Percentiles rank a stretch among this genome's conserved stretches.
Conservation (phyloP, 345 rosid genomes). For the Corchorus olitorius region DNA sequence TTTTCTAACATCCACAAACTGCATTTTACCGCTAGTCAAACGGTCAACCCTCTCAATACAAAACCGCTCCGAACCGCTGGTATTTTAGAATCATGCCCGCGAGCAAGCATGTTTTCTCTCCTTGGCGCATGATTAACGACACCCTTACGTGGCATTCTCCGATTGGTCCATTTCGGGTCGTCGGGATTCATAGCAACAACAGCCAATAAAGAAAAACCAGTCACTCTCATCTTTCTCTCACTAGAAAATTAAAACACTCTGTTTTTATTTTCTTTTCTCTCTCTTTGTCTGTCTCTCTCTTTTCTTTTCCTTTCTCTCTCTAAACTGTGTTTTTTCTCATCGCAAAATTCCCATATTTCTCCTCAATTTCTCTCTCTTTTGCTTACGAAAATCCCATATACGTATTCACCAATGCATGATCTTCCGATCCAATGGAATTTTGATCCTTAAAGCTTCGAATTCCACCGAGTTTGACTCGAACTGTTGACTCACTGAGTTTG, state of each 20-base stretch:
- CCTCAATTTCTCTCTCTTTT: conserved; percentile 24
- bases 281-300: conserved; percentile 27
- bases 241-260: conserved; percentile 30
- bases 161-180: conserved; percentile 40
- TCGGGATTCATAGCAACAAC: conserved; percentile 52
- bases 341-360: conserved; percentile 41
- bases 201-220: conserved; percentile 45
- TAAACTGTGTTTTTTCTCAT: conserved; percentile 47
- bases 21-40: conserved; percentile 45
- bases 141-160: conserved; percentile 41
- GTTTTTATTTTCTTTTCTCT: conserved; percentile 33
- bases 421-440: conserved; percentile 39
- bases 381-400: conserved; percentile 27
- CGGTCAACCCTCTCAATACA: conserved; percentile 42
- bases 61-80: conserved; percentile 34
- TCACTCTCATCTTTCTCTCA: conserved; percentile 41
- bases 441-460: conserved; percentile 27
- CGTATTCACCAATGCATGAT: conserved; percentile 60
- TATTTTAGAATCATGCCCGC: conserved; percentile 18
- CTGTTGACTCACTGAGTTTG: conserved; percentile 12
- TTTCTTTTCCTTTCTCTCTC: conserved; percentile 28
- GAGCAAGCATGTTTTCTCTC: background rate
- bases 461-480: conserved; percentile 4
- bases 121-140: conserved; percentile 25
- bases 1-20: accelerated